phyloP scores from a whole-genome alignment of 805 yeast genomes.

The Yarrowia bubula region DNA sequence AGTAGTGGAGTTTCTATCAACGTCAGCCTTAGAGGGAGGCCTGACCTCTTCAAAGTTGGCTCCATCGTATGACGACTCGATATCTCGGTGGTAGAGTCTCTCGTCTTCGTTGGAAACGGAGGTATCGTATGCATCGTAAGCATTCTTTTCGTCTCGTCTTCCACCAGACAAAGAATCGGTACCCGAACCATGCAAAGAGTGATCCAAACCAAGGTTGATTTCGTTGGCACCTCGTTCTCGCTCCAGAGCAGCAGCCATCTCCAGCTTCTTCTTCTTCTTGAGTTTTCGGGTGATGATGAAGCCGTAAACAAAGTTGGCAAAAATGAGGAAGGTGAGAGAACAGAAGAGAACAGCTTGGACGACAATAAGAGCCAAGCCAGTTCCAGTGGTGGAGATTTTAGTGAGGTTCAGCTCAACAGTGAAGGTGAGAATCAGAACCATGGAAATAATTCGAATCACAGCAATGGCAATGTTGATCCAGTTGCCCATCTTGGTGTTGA shows the following conservation, averaged over 20 bases:
- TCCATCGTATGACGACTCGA: constrained; percentile 9
- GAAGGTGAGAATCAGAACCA: constrained; percentile 36
- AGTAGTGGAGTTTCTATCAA: not conserved
- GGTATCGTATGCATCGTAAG: constrained; percentile 8
- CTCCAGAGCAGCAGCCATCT: constrained; percentile 4
- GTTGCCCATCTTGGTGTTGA: constrained; percentile 38
- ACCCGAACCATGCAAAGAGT: not conserved
- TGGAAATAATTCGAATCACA: constrained; percentile 36
- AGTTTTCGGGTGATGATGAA: constrained; percentile 2
- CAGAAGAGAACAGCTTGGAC: constrained; percentile 37
- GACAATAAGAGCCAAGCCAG: constrained; percentile 38
- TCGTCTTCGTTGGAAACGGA: constrained; percentile 1
- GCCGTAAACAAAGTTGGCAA: constrained; percentile 28
- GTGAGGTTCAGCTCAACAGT: constrained; percentile 36
- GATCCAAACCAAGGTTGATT: constrained; percentile 3
- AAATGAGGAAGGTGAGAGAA: constrained; percentile 34
- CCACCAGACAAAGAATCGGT: not conserved
- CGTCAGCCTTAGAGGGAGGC: not conserved
- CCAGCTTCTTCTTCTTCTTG: constrained; percentile 23
- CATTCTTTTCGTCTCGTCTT: not conserved
- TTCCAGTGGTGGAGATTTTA: constrained; percentile 35
- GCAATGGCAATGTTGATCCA: constrained; percentile 37
- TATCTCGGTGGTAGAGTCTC: not conserved
- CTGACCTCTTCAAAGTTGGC: not conserved
- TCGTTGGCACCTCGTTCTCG: constrained; percentile 15